Conservation (phyloP, 371 early-diverging fungal genomes). For the Phascolomyces articulosus region DNA sequence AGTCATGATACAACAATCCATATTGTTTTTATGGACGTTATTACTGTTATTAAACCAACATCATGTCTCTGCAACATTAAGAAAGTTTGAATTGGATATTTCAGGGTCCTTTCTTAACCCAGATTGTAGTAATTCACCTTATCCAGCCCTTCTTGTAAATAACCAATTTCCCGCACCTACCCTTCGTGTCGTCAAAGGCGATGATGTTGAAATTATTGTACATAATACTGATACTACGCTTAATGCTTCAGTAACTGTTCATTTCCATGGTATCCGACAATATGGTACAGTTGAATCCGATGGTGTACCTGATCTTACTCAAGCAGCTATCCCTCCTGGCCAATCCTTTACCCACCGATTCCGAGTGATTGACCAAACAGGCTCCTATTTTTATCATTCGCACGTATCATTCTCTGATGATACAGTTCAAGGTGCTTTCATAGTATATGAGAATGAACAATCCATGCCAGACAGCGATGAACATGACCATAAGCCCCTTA, state of each 20-base stretch:
- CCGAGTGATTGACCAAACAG: slow-evolving; percentile 36
- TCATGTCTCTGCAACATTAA: neutral
- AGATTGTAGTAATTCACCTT: slow-evolving; percentile 26
- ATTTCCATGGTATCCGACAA: slow-evolving; percentile 50
- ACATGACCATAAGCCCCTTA: neutral
- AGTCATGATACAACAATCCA: too few relatives aligned
- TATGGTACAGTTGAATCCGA: slow-evolving; percentile 34
- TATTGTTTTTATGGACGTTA: too few relatives aligned
- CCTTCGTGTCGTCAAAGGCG: slow-evolving; percentile 37
- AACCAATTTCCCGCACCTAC: slow-evolving; percentile 49
- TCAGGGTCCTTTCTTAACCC: slow-evolving; percentile 22
- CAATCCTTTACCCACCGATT: slow-evolving; percentile 48
- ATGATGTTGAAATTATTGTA: slow-evolving; percentile 37
- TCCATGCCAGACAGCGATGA: slow-evolving; percentile 4
- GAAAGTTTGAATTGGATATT: slow-evolving; percentile 25
- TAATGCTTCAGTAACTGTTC: slow-evolving; percentile 28
- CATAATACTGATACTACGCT: slow-evolving; percentile 19
- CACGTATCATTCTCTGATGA: slow-evolving; percentile 50
- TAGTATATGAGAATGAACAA: slow-evolving; percentile 45
- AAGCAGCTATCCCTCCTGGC: slow-evolving; percentile 54
- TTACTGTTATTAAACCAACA: too few relatives aligned
- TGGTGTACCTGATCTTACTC: slow-evolving; percentile 66
- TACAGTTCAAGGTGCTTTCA: slow-evolving; percentile 48
- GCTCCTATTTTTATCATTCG: slow-evolving; percentile 61
- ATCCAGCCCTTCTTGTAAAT: slow-evolving; percentile 30